phyloP scores from a whole-genome alignment of 805 yeast species.

The Candida pseudofarinosa region DNA sequence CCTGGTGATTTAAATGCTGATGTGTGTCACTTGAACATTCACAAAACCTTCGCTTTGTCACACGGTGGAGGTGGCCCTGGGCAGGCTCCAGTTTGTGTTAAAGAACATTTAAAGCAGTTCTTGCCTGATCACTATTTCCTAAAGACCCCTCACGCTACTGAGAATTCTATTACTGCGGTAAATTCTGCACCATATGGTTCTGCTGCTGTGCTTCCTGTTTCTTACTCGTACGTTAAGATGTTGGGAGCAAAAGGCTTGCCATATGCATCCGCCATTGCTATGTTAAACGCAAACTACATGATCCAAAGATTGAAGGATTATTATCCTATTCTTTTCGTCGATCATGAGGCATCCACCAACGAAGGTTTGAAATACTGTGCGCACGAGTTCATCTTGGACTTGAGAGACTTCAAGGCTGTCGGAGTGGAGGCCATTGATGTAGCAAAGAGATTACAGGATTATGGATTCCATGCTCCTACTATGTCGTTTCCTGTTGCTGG shows the following conservation, averaged over 20 bases:
- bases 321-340: constrained; percentile 74
- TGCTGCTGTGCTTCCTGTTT: constrained; percentile 87
- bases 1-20: constrained; percentile 99
- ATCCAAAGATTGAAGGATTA: constrained; percentile 67
- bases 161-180: constrained; percentile 65
- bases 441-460: constrained; percentile 95
- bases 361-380: constrained; percentile 74
- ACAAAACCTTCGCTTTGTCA: constrained; percentile 95
- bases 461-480: constrained; percentile 98
- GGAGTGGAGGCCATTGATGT: constrained; percentile 95
- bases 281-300: constrained; percentile 96
- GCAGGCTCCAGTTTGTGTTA: constrained; percentile 96
- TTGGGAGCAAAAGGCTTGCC: constrained; percentile 85
- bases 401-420: constrained; percentile 72
- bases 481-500: constrained; percentile 99
- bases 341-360: constrained; percentile 35
- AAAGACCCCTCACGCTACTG: constrained; percentile 44
- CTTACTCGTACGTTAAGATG: constrained; percentile 92
- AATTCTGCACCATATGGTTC: constrained; percentile 95
- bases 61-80: constrained; percentile 99
- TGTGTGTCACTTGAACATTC: constrained; percentile 94
- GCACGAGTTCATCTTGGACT: constrained; percentile 92
- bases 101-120: constrained; percentile 70
- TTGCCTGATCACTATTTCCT: constrained; percentile 75
- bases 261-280: constrained; percentile 83